phyloP scores from a whole-genome alignment of 2,329 filamentous ascomycete genomes.

The Mollisia scopiformis region DNA sequence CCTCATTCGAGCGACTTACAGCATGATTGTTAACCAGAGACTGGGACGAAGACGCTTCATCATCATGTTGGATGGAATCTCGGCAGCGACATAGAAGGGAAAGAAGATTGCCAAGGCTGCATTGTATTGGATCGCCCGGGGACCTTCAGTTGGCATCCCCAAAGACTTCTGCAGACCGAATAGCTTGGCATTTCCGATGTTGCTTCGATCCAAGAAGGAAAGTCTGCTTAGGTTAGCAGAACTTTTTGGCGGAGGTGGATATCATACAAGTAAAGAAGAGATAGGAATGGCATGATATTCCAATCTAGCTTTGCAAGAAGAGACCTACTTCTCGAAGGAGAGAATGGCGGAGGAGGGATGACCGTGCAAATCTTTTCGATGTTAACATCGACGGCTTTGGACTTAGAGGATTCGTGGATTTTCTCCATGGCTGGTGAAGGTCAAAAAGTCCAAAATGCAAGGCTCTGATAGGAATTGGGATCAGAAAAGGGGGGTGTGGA shows the following conservation, averaged over 20 bases:
- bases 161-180: constrained; percentile 53
- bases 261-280: neutral
- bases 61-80: constrained; percentile 73
- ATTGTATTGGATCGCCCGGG: too few species aligned
- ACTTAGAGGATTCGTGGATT: neutral
- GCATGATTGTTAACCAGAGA: constrained; percentile 64
- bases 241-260: too few species aligned
- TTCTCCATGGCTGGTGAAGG: too few species aligned
- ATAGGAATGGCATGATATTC: neutral
- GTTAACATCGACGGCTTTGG: neutral
- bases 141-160: constrained; percentile 37
- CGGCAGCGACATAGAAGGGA: constrained; percentile 72
- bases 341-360: neutral
- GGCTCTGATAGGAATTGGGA: too few species aligned
- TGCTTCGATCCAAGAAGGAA: constrained; percentile 71
- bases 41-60: constrained; percentile 77
- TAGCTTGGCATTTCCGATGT: constrained; percentile 73
- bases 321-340: neutral
- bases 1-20: neutral
- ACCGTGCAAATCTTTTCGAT: neutral
- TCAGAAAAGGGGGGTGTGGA: too few species aligned
- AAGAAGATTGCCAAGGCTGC: constrained; percentile 77
- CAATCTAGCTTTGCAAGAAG: neutral
- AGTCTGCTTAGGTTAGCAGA: too few species aligned
- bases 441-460: too few species aligned